Conservation (phyloP, 164 flowering plant species). For the Cinnamomum chago region DNA sequence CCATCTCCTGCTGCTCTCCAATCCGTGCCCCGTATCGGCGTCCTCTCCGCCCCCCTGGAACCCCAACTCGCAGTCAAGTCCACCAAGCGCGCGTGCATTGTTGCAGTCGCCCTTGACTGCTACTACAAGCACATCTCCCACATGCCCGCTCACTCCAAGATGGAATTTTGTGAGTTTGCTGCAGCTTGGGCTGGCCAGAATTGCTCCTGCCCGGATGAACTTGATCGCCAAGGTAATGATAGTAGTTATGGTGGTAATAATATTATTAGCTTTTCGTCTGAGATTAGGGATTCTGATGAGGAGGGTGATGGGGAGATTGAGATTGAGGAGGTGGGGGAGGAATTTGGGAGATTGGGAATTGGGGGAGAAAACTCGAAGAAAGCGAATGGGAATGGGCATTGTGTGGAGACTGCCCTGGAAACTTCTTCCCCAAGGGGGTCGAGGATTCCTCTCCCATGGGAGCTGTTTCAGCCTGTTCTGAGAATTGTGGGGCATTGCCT, state of each 20-base stretch:
- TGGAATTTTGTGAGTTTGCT: conserved; percentile 58
- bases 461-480: conserved; percentile 71
- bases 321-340: conserved; percentile 30
- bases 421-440: conserved; percentile 24
- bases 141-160: conserved; percentile 88
- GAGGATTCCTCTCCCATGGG: conserved; percentile 94
- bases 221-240: conserved; percentile 13
- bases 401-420: neutral
- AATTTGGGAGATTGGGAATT: conserved; percentile 32
- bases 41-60: conserved; percentile 51
- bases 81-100: conserved; percentile 73
- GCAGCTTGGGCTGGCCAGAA: conserved; percentile 82
- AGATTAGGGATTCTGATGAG: conserved; percentile 15
- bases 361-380: conserved; percentile 13
- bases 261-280: conserved; percentile 5
- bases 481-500: conserved; percentile 88
- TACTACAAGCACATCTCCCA: conserved; percentile 73
- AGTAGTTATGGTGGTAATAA: neutral
- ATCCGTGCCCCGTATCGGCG: conserved; percentile 35
- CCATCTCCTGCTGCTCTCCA: neutral
- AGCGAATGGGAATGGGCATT: neutral
- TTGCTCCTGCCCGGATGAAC: conserved; percentile 47
- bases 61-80: conserved; percentile 83
- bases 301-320: conserved; percentile 21
- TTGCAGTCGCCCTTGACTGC: conserved; percentile 65